Percentiles rank a stretch among this genome's conserved stretches.
Evolutionary conservation across 2,329 filamentous ascomycete genomes (phyloP).

Genomic region (Pyrenophora graminea): DNA sequence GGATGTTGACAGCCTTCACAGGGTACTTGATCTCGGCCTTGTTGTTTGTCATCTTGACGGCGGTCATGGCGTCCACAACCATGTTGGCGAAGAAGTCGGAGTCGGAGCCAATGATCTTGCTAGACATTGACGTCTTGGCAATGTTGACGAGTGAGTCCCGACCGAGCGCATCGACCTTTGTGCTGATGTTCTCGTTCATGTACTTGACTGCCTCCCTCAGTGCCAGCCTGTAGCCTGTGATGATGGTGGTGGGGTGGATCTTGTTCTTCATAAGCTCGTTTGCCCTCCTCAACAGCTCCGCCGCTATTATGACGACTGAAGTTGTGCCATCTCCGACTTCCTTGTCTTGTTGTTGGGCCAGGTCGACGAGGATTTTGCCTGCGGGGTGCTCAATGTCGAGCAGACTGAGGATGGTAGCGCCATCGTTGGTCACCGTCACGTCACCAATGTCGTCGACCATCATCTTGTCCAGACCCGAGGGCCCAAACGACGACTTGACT

Average conservation of each 20-base stretch:
- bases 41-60: constrained; percentile 91
- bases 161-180: constrained; percentile 89
- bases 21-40: constrained; percentile 92
- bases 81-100: constrained; percentile 97
- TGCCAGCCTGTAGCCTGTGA: constrained; percentile 94
- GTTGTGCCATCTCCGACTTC: constrained; percentile 98
- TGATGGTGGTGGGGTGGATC: constrained; percentile 99
- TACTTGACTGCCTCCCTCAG: constrained; percentile 96
- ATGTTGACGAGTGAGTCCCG: constrained; percentile 91
- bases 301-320: constrained; percentile 94
- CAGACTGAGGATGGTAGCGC: constrained; percentile 91
- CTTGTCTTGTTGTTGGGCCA: constrained; percentile 98
- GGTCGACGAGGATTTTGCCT: constrained; percentile 95
- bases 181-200: constrained; percentile 97
- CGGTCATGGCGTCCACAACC: constrained; percentile 94
- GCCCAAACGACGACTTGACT: constrained; percentile 97
- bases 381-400: constrained; percentile 97
- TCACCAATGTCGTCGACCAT: constrained; percentile 99
- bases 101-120: constrained; percentile 96
- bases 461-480: constrained; percentile 98
- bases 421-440: constrained; percentile 98
- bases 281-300: constrained; percentile 87
- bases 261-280: constrained; percentile 99
- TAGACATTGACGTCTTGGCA: constrained; percentile 98
- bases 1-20: constrained; percentile 97